Percentiles rank a stretch among this genome's conserved stretches.
These are phyloP conservation scores for Nakaseomyces bracarensis DNA, from an alignment of 1,139 yeast genomes.

Conservation along the genomic window DNA sequence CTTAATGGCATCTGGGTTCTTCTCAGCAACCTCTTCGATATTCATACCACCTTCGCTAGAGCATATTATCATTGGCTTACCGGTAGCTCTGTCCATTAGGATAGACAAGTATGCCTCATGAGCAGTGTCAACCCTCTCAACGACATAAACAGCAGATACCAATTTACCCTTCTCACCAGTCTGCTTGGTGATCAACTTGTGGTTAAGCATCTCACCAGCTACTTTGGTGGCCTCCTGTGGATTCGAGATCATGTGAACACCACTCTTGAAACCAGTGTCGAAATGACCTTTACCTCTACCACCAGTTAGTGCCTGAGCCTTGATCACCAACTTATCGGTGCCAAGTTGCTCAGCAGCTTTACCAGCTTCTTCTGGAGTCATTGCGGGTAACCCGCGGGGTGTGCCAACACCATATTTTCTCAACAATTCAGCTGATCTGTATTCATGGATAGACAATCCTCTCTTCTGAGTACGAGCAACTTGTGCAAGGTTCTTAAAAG, in stretches of 20 bases:
- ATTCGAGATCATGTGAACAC: slow-evolving; percentile 82
- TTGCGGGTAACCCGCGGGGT: slow-evolving; percentile 87
- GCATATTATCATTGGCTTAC: slow-evolving; percentile 88
- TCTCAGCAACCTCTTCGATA: slow-evolving; percentile 95
- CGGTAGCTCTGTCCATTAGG: slow-evolving; percentile 86
- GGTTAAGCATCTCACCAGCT: slow-evolving; percentile 84
- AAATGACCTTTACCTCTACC: slow-evolving; percentile 99
- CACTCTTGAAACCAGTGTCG: slow-evolving; percentile 92
- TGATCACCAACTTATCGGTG: slow-evolving; percentile 72
- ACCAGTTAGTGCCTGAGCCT: slow-evolving; percentile 98
- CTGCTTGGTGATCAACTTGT: slow-evolving; percentile 94
- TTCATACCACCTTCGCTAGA: slow-evolving; percentile 99
- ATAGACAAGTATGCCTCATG: slow-evolving; percentile 95
- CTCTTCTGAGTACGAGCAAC: slow-evolving; percentile 2
- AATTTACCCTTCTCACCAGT: slow-evolving; percentile 96
- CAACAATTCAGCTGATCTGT: slow-evolving; percentile 85
- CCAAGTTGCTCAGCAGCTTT: slow-evolving; percentile 62
- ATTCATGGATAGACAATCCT: slow-evolving; percentile 83
- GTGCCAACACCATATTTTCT: slow-evolving; percentile 78
- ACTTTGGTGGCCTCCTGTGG: slow-evolving; percentile 82
- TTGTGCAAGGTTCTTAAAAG: neutral
- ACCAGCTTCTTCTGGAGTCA: slow-evolving; percentile 81
- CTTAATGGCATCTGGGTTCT: slow-evolving; percentile 86
- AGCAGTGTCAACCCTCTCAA: slow-evolving; percentile 86
- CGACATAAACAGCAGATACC: slow-evolving; percentile 93